These are phyloP conservation scores for Fusarium piperis DNA, from an alignment of 2,329 filamentous ascomycete genomes.

Conservation along the genomic window DNA sequence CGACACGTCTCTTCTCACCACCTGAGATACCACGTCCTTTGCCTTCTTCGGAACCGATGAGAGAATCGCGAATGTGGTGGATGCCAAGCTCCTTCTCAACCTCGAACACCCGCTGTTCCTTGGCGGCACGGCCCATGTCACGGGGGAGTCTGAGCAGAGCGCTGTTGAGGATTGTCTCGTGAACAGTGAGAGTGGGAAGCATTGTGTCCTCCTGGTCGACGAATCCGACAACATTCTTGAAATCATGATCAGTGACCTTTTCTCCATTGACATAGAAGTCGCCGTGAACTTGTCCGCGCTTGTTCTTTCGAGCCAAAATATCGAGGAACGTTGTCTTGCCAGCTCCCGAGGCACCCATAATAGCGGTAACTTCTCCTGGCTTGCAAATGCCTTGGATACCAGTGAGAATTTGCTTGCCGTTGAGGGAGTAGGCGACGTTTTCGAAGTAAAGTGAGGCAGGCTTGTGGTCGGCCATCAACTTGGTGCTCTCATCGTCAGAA, in stretches of 20 bases:
- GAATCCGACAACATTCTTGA: conserved; percentile 92
- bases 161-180: conserved; percentile 96
- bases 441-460: conserved; percentile 90
- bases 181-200: conserved; percentile 93
- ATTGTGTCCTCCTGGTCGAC: conserved; percentile 99
- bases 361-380: conserved; percentile 94
- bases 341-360: conserved; percentile 97
- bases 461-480: conserved; percentile 91
- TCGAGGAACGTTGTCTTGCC: conserved; percentile 98
- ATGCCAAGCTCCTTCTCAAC: conserved; percentile 97
- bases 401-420: conserved; percentile 85
- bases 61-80: conserved; percentile 89
- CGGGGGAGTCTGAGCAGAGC: conserved; percentile 90
- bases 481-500: conserved; percentile 85
- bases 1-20: conserved; percentile 94
- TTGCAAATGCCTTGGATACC: conserved; percentile 87
- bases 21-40: conserved; percentile 95
- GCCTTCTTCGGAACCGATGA: conserved; percentile 96
- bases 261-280: conserved; percentile 95
- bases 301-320: conserved; percentile 96
- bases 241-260: conserved; percentile 84
- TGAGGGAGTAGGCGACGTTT: conserved; percentile 85
- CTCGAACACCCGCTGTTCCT: conserved; percentile 90
- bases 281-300: conserved; percentile 80
- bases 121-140: conserved; percentile 87